Evolutionary conservation across 2,329 filamentous ascomycete genomes (phyloP).

Genomic region (Fusarium chaquense): DNA sequence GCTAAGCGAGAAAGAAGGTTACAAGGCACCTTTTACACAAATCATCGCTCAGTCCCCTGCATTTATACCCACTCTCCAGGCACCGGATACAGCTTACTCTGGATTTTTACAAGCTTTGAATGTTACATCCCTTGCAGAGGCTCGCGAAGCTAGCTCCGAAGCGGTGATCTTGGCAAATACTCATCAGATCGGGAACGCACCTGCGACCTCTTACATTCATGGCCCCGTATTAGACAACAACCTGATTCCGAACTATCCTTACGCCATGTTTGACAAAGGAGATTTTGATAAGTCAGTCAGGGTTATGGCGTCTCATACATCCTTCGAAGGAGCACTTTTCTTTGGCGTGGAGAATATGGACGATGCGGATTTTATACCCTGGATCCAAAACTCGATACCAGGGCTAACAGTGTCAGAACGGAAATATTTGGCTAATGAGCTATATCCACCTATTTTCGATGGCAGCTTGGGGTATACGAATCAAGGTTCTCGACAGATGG

Average conservation of each 20-base stretch:
- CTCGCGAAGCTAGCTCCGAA: no score
- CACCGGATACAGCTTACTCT: no score
- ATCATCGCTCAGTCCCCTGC: no score
- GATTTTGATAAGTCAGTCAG: slow-evolving; percentile 14
- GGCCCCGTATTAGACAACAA: not conserved
- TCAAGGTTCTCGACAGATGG: not conserved
- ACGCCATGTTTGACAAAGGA: not conserved
- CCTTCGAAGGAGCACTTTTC: not conserved
- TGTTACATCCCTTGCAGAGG: no score
- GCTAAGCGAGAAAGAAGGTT: no score
- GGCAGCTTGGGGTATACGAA: not conserved
- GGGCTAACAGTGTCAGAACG: not conserved
- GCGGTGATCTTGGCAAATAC: no score
- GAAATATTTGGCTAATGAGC: not conserved
- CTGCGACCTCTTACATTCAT: not conserved
- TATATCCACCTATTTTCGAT: not conserved
- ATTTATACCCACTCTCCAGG: no score
- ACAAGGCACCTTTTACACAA: no score
- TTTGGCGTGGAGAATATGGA: not conserved
- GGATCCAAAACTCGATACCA: not conserved
- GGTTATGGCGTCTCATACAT: not conserved
- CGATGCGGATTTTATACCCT: not conserved
- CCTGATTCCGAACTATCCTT: not conserved
- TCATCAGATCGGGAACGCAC: not conserved
- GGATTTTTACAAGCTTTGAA: no score